phyloP scores from a whole-genome alignment of 169 alveolate genomes.

The Plasmodium cynomolgi region DNA sequence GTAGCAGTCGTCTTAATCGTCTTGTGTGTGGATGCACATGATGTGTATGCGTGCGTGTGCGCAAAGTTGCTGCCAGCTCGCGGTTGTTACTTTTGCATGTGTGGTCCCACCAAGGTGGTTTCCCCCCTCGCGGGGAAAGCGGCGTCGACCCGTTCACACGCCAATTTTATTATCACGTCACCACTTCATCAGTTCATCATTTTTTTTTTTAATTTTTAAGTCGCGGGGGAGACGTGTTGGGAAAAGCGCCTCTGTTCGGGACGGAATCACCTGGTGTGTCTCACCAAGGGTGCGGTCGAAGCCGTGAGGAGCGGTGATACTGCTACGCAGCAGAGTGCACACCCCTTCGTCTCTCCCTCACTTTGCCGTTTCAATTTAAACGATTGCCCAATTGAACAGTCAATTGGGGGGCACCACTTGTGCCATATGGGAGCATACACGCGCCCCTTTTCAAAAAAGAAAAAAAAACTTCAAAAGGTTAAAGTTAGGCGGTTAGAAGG shows the following conservation, averaged over 20 bases:
- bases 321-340: background rate
- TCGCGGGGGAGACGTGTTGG: background rate
- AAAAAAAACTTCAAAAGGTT: background rate
- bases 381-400: background rate
- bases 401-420: background rate
- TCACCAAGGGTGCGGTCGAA: background rate
- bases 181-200: background rate
- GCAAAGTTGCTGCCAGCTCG: too few species aligned
- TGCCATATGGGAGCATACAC: background rate
- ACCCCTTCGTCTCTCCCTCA: background rate
- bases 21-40: background rate
- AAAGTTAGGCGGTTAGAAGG: background rate
- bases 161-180: background rate
- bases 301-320: background rate
- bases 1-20: background rate
- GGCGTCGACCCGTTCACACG: background rate
- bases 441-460: background rate
- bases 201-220: background rate
- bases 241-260: background rate
- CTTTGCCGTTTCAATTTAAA: background rate
- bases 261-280: background rate
- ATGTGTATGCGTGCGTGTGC: background rate
- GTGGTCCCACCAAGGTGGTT: background rate
- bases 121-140: too few species aligned
- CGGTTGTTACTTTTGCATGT: slow-evolving; percentile 1